Base-by-base conservation (phyloP, 441 rosid genomes). In the Breynia disticha region DNA sequence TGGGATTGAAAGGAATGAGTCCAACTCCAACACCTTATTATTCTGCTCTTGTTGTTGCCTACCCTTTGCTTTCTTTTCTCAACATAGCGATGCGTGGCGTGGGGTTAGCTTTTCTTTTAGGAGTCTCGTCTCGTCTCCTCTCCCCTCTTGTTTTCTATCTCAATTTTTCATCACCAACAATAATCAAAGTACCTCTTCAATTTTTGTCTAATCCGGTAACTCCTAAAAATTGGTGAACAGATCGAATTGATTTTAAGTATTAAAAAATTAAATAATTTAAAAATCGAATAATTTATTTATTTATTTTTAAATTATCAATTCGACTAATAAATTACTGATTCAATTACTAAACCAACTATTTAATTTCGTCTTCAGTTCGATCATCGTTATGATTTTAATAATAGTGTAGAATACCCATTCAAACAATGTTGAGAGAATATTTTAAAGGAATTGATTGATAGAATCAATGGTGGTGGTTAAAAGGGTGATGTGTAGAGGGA, bases 1-100 rank as follows among this genome's bases (percentile, higher is more conserved):
- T 67, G 73, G 66, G 64, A 69, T 63, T 46, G 72, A 55, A 65
- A 60, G 55, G 78, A 75, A 74, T 65, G 61, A 53, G 76, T 67
- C 73, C 73, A 70, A 72, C 72, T 66, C 15, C 66, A 73, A 64
- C 59, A 49, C 63, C 75, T 63, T 72, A 63, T 59, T 52, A 12
- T 54, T 56, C 65, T 46, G 48, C 47, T 52, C 50, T 56, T 59
- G 64, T 56, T 42, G 58, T 69, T 59, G 55, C 64, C 60, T 67
- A 42, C 47, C 61, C 52, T 45, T 35, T 15, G 24, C 38, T 16
- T 41, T 37, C 50, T 54, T 56, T 47, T 44, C 43, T 58, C 67
- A 43, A 50, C 66, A 57, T 65, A 57, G 66, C 62, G 76, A 70
- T 72, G 77, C 66, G 55, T 65, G 56, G 66, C 62, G 76, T 73